Evolutionary conservation across 1,284 basidiomycete species (phyloP).

Genomic region (Cryptococcus depauperatus): DNA sequence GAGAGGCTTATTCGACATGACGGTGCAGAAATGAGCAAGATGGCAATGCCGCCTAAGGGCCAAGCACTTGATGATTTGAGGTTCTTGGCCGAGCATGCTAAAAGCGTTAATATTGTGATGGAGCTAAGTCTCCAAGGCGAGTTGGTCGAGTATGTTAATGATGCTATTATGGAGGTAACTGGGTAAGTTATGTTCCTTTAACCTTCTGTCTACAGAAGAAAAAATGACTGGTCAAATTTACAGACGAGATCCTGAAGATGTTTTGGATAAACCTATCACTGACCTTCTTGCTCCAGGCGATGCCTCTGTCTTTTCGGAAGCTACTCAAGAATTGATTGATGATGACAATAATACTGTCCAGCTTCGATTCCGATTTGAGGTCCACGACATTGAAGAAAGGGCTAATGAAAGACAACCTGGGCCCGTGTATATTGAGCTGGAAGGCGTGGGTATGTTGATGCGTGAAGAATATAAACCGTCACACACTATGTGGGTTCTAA

Average conservation of each 20-base stretch:
- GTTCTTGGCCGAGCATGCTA: slow-evolving; percentile 80
- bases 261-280: slow-evolving; percentile 73
- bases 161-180: slow-evolving; percentile 80
- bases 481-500: slow-evolving; percentile 99
- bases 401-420: slow-evolving; percentile 38
- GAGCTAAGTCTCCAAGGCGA: slow-evolving; percentile 91
- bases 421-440: slow-evolving; percentile 75
- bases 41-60: slow-evolving; percentile 45
- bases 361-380: slow-evolving; percentile 74
- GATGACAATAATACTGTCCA: slow-evolving; percentile 94
- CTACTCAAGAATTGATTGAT: slow-evolving; percentile 72
- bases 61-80: slow-evolving; percentile 74
- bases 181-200: slow-evolving; percentile 58
- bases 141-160: slow-evolving; percentile 79
- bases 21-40: too few species aligned
- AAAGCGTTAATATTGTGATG: slow-evolving; percentile 89
- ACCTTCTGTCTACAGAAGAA: neutral
- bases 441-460: slow-evolving; percentile 98
- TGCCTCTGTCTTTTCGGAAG: slow-evolving; percentile 76
- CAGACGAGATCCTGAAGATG: slow-evolving; percentile 65
- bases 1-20: too few species aligned
- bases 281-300: slow-evolving; percentile 76
- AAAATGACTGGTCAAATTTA: neutral
- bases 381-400: slow-evolving; percentile 33
- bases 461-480: slow-evolving; percentile 79